A percentile compares a stretch with the other conserved stretches of the same genome.
These are phyloP conservation scores for Darksidea phi DNA, from an alignment of 495 filamentous ascomycete genomes.

Conservation along the genomic window DNA sequence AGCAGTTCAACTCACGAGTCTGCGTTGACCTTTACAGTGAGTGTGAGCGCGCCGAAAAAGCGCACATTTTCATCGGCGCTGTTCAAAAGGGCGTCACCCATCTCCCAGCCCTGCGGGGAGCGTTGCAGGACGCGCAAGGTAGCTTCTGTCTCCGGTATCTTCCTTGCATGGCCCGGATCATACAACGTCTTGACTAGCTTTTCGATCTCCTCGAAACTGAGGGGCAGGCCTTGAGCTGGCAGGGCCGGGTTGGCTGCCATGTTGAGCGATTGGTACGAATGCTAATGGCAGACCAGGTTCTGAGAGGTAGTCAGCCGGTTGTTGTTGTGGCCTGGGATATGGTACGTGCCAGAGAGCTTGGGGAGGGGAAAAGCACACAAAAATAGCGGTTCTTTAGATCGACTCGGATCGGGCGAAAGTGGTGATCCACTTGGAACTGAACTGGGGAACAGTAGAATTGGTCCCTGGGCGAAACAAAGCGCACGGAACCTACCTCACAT, in stretches of 20 bases:
- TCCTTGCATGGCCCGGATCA: conserved; percentile 56
- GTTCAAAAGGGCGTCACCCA: conserved; percentile 70
- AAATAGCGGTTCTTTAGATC: too few species aligned
- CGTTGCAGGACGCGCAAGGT: conserved; percentile 74
- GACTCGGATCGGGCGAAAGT: too few species aligned
- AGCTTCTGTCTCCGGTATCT: conserved; percentile 68
- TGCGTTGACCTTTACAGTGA: conserved; percentile 86
- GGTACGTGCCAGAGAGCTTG: too few species aligned
- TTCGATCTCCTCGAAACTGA: conserved; percentile 28
- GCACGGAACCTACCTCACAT: too few species aligned
- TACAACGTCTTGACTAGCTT: conserved; percentile 30
- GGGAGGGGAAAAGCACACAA: too few species aligned
- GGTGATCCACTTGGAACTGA: too few species aligned
- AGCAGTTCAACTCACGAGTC: conserved; percentile 59
- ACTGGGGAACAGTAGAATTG: too few species aligned
- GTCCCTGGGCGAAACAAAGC: too few species aligned
- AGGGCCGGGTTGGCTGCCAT: conserved; percentile 16
- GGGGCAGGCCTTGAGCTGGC: conserved; percentile 8
- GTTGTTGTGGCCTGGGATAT: too few species aligned
- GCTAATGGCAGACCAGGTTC: not conserved
- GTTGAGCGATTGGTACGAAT: not conserved
- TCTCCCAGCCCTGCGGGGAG: conserved; percentile 76
- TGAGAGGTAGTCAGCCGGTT: too few species aligned
- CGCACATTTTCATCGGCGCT: conserved; percentile 67
- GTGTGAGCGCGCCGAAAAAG: conserved; percentile 93